Evolutionary conservation across 371 early-diverging fungal genomes (phyloP), one percentile per base, ranked within the genome.

Genomic region (Mortierella sp.): DNA sequence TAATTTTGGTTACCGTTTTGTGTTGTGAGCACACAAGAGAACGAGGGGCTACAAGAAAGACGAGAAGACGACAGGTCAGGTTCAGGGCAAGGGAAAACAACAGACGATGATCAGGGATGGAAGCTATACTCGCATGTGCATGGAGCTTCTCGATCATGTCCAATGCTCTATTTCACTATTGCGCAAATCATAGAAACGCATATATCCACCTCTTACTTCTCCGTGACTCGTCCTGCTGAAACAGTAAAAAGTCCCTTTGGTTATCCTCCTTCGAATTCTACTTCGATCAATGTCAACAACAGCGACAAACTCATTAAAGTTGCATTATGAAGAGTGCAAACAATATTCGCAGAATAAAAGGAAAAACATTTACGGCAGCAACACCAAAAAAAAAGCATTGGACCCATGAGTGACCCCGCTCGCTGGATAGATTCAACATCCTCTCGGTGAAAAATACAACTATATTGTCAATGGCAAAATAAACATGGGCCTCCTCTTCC

Each of bases 381-480:
- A 21, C 38, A 21, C 63, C 32, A 60, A 63, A 32, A 32, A 35
- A 1, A 35, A 63, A 63, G 63, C 63, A 63, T 51, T 63, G 35
- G 35, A 18, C 63, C 63, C 63, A 27, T 29, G 55, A 24, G 43
- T 38, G 38, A 65, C 65, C 38, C 11, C 24, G 16, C 51, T 6
- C 24, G 16, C 51, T 6, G 68, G 68, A 38, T 68, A 68, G 68
- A 68, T 68, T 68, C 68, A 38, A 21, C 38, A 24, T 68, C 68
- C 68, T 41, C 68, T 68, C 11, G 41, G 10, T 38, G 38, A 38
- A 68, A 68, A 63, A 63, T 29, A 63, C 0, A 35, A 38, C 10
- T 18, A 18, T 14, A 5, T 38, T 35, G 3, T 65, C 38, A 60
- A 16, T 12, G 60, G 32, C 49, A 49, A 55, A 10, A n/a, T 6